Evolutionary conservation across 805 yeast species (phyloP).

Genomic region (Starmerella bacillaris): DNA sequence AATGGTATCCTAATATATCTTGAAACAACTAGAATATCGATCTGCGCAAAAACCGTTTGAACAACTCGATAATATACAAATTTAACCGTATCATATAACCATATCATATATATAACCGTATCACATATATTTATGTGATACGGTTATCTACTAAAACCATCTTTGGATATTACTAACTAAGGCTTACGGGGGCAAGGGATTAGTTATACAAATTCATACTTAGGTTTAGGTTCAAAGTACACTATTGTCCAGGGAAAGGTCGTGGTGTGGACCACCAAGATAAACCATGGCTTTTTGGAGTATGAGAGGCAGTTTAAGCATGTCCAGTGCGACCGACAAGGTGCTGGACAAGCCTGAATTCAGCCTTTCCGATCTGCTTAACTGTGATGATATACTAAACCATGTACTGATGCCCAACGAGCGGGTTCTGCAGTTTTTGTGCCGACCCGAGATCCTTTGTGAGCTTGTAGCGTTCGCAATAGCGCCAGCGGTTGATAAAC

Average conservation of each 20-base stretch:
- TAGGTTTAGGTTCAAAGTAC: background rate
- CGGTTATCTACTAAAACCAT: too few species aligned
- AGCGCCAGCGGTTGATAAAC: constrained; percentile 16
- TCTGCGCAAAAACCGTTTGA: too few species aligned
- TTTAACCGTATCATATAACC: too few species aligned
- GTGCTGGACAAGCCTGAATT: constrained; percentile 32
- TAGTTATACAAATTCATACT: too few species aligned
- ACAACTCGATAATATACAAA: too few species aligned
- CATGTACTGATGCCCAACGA: constrained; percentile 57
- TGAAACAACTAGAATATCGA: too few species aligned
- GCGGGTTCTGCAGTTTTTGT: constrained; percentile 57
- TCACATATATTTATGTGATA: too few species aligned
- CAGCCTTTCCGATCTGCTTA: constrained; percentile 36
- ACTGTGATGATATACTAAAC: constrained; percentile 56
- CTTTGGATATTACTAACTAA: too few species aligned
- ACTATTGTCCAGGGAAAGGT: constrained; percentile 1
- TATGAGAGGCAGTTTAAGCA: constrained; percentile 20
- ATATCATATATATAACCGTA: too few species aligned
- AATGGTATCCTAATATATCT: too few species aligned
- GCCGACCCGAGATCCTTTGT: constrained; percentile 57
- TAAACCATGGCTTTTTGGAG: constrained; percentile 38
- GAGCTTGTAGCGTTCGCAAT: constrained; percentile 47
- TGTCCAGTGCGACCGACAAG: constrained; percentile 24
- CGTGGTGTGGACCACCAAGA: background rate
- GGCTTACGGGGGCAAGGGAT: too few species aligned